Evolutionary conservation across 768 basidiomycete genomes (phyloP).

Genomic region (Mycena metata): DNA sequence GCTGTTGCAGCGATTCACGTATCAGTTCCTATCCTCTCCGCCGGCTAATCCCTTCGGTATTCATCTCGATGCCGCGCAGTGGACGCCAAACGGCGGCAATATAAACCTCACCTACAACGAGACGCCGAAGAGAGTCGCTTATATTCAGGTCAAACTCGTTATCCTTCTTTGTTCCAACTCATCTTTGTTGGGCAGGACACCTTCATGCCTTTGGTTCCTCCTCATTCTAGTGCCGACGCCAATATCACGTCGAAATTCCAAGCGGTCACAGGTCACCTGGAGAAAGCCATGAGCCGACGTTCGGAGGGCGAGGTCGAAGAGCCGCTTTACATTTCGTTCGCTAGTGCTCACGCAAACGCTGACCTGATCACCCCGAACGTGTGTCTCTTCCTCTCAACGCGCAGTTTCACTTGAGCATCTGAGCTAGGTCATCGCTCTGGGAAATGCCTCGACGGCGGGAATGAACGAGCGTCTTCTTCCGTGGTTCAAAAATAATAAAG

Average conservation of each 20-base stretch:
- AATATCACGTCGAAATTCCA: conserved; percentile 61
- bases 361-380: conserved; percentile 34
- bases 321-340: conserved; percentile 30
- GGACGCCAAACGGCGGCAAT: conserved; percentile 64
- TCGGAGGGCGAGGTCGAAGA: conserved; percentile 52
- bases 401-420: neutral
- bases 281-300: conserved; percentile 51
- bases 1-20: conserved; percentile 63
- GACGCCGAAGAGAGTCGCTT: conserved; percentile 52
- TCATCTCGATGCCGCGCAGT: conserved; percentile 49
- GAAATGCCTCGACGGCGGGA: conserved; percentile 53
- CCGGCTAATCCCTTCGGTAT: conserved; percentile 59
- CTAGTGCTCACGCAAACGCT: conserved; percentile 28
- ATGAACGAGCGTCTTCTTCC: conserved; percentile 60
- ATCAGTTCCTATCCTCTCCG: conserved; percentile 54
- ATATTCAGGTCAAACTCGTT: conserved; percentile 54
- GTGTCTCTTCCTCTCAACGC: neutral
- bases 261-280: conserved; percentile 54
- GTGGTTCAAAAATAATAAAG: conserved; percentile 56
- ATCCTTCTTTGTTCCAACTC: conserved; percentile 47
- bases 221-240: conserved; percentile 46
- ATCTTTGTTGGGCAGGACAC: conserved; percentile 45
- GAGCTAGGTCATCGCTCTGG: conserved; percentile 58
- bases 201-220: conserved; percentile 31
- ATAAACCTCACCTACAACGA: conserved; percentile 60